Evolutionary conservation across 179 eudicot genomes (phyloP).

Genomic region (Silene coronaria): DNA sequence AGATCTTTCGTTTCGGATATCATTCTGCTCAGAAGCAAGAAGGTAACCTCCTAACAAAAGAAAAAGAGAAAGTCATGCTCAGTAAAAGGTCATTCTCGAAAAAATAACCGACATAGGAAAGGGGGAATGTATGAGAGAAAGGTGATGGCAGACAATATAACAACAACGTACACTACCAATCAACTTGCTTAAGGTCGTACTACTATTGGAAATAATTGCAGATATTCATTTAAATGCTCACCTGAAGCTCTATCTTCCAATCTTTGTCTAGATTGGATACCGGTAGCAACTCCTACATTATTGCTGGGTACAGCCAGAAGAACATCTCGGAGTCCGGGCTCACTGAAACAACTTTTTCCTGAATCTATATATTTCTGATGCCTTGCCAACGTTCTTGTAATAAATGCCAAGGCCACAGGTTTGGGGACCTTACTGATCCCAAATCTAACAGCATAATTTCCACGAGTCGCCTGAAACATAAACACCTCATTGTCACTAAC

Average conservation of each 20-base stretch:
- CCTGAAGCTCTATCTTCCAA: constrained; percentile 30
- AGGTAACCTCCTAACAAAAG: constrained; percentile 35
- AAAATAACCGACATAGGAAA: neutral
- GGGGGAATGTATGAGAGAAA: neutral
- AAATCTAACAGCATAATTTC: constrained; percentile 55
- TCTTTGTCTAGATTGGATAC: constrained; percentile 22
- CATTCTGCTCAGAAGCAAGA: constrained; percentile 33
- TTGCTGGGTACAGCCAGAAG: no score
- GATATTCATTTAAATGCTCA: constrained; percentile 14
- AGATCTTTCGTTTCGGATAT: constrained; percentile 27
- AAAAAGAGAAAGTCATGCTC: neutral
- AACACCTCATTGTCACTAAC: neutral
- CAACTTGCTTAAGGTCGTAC: no score
- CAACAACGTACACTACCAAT: no score
- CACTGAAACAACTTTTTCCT: constrained; percentile 73
- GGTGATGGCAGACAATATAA: no score
- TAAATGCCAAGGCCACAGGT: constrained; percentile 77
- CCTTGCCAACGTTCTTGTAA: constrained; percentile 63
- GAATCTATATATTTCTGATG: constrained; percentile 56
- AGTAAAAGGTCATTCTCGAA: neutral
- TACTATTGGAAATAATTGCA: neutral
- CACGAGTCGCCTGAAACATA: constrained; percentile 58
- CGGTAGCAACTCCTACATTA: constrained; percentile 29
- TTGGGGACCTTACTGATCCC: constrained; percentile 65
- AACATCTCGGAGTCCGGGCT: constrained; percentile 58